These are phyloP conservation scores for Cerrena zonata DNA, from an alignment of 1,284 basidiomycete species.

Conservation along the genomic window DNA sequence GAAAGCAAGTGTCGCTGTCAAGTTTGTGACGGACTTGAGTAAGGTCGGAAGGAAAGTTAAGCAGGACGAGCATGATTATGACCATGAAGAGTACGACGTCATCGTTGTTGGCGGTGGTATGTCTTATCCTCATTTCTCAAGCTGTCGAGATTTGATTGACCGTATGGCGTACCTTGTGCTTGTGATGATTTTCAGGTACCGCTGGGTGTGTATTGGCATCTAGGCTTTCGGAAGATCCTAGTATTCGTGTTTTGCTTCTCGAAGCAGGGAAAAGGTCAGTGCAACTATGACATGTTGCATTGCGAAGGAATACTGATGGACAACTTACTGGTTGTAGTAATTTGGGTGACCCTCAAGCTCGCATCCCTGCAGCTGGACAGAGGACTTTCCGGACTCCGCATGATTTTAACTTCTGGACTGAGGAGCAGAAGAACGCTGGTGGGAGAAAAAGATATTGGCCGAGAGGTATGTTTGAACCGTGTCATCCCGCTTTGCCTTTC, in stretches of 20 bases:
- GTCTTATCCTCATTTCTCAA: conserved; percentile 11
- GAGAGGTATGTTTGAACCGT: conserved; percentile 39
- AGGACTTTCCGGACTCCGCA: conserved; percentile 37
- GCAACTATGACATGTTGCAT: not conserved
- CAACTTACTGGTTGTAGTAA: conserved; percentile 13
- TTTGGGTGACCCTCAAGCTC: conserved; percentile 14
- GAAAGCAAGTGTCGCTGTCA: not conserved
- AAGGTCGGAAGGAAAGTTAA: conserved; percentile 4
- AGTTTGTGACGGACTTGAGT: conserved; percentile 3
- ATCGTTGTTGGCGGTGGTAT: conserved; percentile 61
- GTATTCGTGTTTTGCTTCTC: conserved; percentile 51
- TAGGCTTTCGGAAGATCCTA: conserved; percentile 55
- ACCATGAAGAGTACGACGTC: conserved; percentile 48
- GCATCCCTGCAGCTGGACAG: conserved; percentile 21
- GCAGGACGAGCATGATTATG: conserved; percentile 1
- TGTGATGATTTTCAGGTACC: conserved; percentile 44
- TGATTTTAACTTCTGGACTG: conserved; percentile 50
- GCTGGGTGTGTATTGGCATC: conserved; percentile 65
- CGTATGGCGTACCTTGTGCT: not conserved
- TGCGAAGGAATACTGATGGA: not conserved
- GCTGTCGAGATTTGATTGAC: not conserved
- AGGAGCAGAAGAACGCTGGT: conserved; percentile 45
- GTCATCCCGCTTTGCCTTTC: too few species aligned
- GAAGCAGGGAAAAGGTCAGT: conserved; percentile 62
- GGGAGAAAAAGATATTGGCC: conserved; percentile 52